Percentiles rank a stretch among this genome's conserved stretches.
Evolutionary conservation across 345 rosid species (phyloP).

Genomic region (Raphanus raphanistrum): DNA sequence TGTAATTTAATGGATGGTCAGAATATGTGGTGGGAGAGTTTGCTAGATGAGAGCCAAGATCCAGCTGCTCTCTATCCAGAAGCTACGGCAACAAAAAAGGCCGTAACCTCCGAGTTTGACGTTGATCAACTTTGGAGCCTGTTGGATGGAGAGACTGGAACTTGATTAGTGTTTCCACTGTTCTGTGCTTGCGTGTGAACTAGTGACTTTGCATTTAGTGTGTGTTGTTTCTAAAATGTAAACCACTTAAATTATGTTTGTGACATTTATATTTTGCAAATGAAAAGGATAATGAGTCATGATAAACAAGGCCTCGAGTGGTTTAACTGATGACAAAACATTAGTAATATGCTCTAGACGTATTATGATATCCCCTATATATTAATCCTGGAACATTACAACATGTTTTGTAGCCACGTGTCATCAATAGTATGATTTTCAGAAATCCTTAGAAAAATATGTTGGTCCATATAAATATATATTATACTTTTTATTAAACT

Average conservation of each 20-base stretch:
- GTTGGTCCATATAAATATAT: too few relatives aligned
- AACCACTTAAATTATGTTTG: background rate
- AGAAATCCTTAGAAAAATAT: too few relatives aligned
- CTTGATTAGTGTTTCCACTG: constrained; percentile 16
- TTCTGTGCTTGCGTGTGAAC: background rate
- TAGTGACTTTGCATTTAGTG: background rate
- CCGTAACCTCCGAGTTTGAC: constrained; percentile 7
- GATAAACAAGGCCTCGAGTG: too few relatives aligned
- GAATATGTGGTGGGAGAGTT: constrained; percentile 34
- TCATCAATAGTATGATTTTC: too few relatives aligned
- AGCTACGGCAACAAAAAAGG: background rate
- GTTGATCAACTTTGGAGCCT: constrained; percentile 37
- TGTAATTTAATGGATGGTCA: constrained; percentile 11
- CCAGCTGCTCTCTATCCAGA: background rate
- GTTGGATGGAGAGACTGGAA: constrained; percentile 18
- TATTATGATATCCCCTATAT: too few relatives aligned
- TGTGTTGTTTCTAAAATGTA: background rate
- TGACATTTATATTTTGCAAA: background rate
- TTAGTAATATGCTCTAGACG: too few relatives aligned
- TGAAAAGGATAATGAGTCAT: too few relatives aligned
- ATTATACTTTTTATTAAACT: too few relatives aligned
- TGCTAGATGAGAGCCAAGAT: constrained; percentile 17
- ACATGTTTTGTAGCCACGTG: too few relatives aligned
- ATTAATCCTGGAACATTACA: too few relatives aligned
- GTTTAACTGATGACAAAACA: too few relatives aligned